Evolutionary conservation across 441 rosid genomes (phyloP), one percentile per base, ranked within the genome.

Genomic region (Erodium moschatum): DNA sequence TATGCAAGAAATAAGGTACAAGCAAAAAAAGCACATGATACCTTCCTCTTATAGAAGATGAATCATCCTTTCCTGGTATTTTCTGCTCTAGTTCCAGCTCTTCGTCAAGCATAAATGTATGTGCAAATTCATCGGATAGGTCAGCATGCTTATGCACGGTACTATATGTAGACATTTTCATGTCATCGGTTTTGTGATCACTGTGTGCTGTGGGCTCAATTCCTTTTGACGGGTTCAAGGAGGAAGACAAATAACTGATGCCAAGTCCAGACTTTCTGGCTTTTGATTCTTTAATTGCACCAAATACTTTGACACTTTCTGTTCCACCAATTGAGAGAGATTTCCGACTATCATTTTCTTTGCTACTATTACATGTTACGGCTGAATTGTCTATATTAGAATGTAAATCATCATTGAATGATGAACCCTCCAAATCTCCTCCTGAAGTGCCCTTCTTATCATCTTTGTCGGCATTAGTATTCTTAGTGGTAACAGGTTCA

Each of bases 41-140:
- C 97, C 97, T 89, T 75, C 81, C 52, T 46, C 52, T 81, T 65
- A 66, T 67, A 48, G 81, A 65, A 63, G 81, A 82, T 69, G 63
- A 63, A 61, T 64, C 78, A 75, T 86, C 81, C 72, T 73, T 46
- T 46, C 4, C 83, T 18, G 31, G 80, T 64, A 79, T 78, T 77
- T 76, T 91, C 74, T 87, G 96, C 84, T 89, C 95, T 44, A 89
- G 83, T 83, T 91, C 97, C 67, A 91, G 77, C 76, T 95, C 99
- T 81, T 95, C 97, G 67, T 95, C 97, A 76, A 90, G 90, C 92
- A 90, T 83, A 79, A 94, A 94, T 63, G 97, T 90, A 72, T 74
- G 80, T 50, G 88, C 78, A 75, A 85, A 91, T 78, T 94, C 97
- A 81, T 66, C 73, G 63, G 92, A 83, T 61, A 85, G 73, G 71